Conservation (phyloP, 2,329 filamentous ascomycete species). For the Bipolaris bicolor region DNA sequence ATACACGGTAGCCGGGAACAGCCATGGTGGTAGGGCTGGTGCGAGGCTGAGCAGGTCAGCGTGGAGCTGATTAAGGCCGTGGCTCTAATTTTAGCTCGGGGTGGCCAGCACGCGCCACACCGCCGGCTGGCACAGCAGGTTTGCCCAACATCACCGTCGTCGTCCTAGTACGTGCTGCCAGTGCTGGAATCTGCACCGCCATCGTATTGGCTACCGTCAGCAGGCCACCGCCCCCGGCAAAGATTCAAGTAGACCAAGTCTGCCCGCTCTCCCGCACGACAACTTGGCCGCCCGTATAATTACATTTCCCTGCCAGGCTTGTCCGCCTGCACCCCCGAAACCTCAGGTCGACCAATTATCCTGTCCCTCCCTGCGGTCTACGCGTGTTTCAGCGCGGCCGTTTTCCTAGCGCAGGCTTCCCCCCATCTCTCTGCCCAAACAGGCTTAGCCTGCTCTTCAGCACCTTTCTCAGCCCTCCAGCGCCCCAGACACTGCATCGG, state of each 20-base stretch:
- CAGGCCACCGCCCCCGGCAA: constrained; percentile 1
- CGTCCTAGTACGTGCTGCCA: too few species aligned
- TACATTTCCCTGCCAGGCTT: constrained; percentile 30
- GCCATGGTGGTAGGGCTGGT: constrained; percentile 12
- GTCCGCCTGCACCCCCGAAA: constrained; percentile 29
- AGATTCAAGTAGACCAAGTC: constrained; percentile 10
- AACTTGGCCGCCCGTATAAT: constrained; percentile 11
- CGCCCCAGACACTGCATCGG: constrained; percentile 28
- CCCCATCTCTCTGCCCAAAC: constrained; percentile 12
- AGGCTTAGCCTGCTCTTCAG: constrained; percentile 20
- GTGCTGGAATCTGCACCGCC: constrained; percentile 2
- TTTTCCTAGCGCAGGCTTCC: constrained; percentile 24
- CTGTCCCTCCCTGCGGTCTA: constrained; percentile 4
- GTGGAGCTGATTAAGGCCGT: constrained; percentile 23
- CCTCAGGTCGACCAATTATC: constrained; percentile 26
- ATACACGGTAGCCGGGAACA: background rate
- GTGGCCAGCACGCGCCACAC: constrained; percentile 26
- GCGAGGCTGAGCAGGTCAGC: constrained; percentile 39
- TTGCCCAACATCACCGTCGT: background rate
- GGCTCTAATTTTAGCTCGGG: constrained; percentile 29
- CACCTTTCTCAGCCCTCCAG: constrained; percentile 24
- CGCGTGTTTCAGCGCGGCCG: constrained; percentile 31
- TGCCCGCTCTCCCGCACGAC: background rate
- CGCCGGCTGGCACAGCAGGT: constrained; percentile 6
- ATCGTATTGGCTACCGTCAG: constrained; percentile 21